Base-by-base conservation (phyloP, 2,329 filamentous ascomycete genomes). In the Hypoxylon sp. region DNA sequence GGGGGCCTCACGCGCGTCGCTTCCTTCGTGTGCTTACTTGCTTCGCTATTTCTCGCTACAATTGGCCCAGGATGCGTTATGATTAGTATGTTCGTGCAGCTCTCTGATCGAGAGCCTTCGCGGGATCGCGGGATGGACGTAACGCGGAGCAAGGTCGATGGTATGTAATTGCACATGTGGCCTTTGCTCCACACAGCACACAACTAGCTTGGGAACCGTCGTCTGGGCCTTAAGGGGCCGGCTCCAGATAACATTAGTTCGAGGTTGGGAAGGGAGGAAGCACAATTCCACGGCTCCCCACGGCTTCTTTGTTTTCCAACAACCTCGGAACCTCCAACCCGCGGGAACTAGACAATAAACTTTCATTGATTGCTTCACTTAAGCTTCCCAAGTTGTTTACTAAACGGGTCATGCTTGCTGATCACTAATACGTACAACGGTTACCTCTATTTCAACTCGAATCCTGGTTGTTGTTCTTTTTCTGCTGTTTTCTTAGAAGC, bases 281-380 rank as follows among this genome's bases (percentile, higher is more conserved):
- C 11, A 10, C 25, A 27, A 27, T 33, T 61, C 49, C 51, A 65
- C 42, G 46, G 48, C 17, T 59, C 33, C 46, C 62, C 61, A 60
- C 60, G 63, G 63, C 30, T 64, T 59, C 44, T 64, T 58, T 35
- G 31, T 58, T 27, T 27, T 13, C 62, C 56, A 58, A 61, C 51
- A 61, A 67, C 67, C 67, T 70, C 67, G 67, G 67, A 56, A 66
- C 22, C 37, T 65, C 49, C 51, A 59, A 27, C 25, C 58, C 50
- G 66, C 49, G 66, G 62, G 49, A 60, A 22, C 20, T 46, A 49
- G 17, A 46, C 27, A 22, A 40, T 31, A 35, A 44, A 35, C 31
- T 13, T 62, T 37, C 42, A 2, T 55, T 31, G 27, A 2, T 55
- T 31, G 27, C 31, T 59, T 51, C 27, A 44, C 20, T n/a, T 49